A percentile compares a stretch with the other conserved stretches of the same genome.
These are phyloP conservation scores for Colletotrichum lini DNA, from an alignment of 2,329 filamentous ascomycete genomes.

Conservation along the genomic window DNA sequence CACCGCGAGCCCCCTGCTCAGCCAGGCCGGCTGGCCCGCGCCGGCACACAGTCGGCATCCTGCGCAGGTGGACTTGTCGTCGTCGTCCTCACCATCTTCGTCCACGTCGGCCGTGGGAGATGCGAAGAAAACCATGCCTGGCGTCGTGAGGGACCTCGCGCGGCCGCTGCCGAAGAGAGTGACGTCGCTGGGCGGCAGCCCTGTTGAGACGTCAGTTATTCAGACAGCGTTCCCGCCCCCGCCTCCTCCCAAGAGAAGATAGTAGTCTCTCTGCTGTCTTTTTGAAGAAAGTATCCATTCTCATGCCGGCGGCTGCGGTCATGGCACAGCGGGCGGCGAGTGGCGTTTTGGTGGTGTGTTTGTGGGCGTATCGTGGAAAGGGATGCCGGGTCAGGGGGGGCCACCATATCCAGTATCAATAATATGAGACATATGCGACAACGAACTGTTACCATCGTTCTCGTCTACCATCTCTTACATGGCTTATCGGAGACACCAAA, in stretches of 20 bases:
- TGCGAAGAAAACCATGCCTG: constrained; percentile 11
- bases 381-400: not conserved
- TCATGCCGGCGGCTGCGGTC: no score
- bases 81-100: not conserved
- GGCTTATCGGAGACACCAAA: no score
- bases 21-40: constrained; percentile 38
- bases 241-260: constrained; percentile 48
- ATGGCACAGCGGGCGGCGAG: not conserved
- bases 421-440: not conserved
- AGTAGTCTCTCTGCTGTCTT: not conserved
- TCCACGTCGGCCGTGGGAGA: constrained; percentile 6
- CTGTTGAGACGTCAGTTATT: constrained; percentile 54
- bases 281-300: no score
- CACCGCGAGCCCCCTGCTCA: constrained; percentile 42
- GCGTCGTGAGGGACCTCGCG: constrained; percentile 20
- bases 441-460: not conserved
- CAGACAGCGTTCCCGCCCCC: constrained; percentile 58
- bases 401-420: not conserved
- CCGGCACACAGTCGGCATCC: constrained; percentile 15
- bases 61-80: not conserved
- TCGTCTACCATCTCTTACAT: not conserved
- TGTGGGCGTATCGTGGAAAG: not conserved
- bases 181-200: constrained; percentile 46
- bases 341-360: not conserved
- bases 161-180: constrained; percentile 36